Evolutionary conservation across 495 filamentous ascomycete species (phyloP).

Genomic region (Aspergillus saccharolyticus): DNA sequence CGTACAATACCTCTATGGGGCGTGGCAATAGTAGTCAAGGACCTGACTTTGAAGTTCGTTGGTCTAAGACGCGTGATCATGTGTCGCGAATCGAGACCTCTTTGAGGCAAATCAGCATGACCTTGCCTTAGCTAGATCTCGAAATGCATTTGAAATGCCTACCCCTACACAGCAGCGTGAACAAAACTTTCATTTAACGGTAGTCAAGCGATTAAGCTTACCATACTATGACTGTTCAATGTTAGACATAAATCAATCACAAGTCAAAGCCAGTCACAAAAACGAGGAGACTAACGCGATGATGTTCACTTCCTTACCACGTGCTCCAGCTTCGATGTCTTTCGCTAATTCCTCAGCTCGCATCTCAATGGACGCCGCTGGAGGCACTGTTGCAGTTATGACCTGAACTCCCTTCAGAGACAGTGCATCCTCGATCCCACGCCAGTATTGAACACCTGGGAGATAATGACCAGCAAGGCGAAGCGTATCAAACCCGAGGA

Average conservation of each 20-base stretch:
- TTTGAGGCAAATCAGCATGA: slow-evolving; percentile 30
- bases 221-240: slow-evolving; percentile 64
- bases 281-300: slow-evolving; percentile 59
- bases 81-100: slow-evolving; percentile 85
- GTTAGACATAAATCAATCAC: slow-evolving; percentile 11
- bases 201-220: slow-evolving; percentile 25
- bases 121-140: background rate
- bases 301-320: slow-evolving; percentile 77
- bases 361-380: slow-evolving; percentile 72
- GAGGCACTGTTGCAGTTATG: slow-evolving; percentile 74
- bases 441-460: slow-evolving; percentile 85
- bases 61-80: slow-evolving; percentile 82
- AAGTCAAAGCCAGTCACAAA: background rate
- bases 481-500: slow-evolving; percentile 87
- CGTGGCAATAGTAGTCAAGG: slow-evolving; percentile 81
- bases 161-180: slow-evolving; percentile 37
- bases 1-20: slow-evolving; percentile 67
- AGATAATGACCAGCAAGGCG: slow-evolving; percentile 63
- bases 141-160: slow-evolving; percentile 18
- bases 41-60: slow-evolving; percentile 63
- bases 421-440: slow-evolving; percentile 78
- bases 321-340: slow-evolving; percentile 60
- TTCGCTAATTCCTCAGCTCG: slow-evolving; percentile 62
- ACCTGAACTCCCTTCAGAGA: slow-evolving; percentile 68
- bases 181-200: slow-evolving; percentile 7